Percentiles rank a stretch among this genome's conserved stretches.
phyloP scores from a whole-genome alignment of 768 basidiomycete genomes.

The Erythrobasidium yunnanense region DNA sequence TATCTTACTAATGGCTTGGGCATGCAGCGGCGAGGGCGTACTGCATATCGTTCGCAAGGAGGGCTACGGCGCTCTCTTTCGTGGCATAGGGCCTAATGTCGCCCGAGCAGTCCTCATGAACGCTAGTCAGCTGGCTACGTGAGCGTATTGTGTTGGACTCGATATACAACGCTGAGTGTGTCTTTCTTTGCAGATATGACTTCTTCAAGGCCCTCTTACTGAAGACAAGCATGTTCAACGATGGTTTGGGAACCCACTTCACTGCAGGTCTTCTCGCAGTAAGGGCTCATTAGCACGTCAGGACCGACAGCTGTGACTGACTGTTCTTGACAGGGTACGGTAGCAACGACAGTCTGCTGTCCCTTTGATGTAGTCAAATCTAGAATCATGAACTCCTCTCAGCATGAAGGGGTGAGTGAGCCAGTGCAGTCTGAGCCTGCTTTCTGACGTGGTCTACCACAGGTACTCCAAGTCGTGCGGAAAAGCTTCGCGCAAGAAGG shows the following conservation, averaged over 20 bases:
- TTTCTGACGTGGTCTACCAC: neutral
- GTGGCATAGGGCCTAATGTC: conserved; percentile 35
- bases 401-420: conserved; percentile 2
- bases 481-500: conserved; percentile 35
- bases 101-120: conserved; percentile 37
- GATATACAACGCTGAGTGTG: neutral
- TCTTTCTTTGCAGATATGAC: conserved; percentile 30
- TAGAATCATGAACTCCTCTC: conserved; percentile 36
- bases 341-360: conserved; percentile 37
- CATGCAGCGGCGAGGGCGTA: conserved; percentile 35
- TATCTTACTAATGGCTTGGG: neutral
- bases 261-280: conserved; percentile 35
- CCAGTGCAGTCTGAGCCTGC: neutral
- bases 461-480: conserved; percentile 24
- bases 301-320: neutral
- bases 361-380: conserved; percentile 38
- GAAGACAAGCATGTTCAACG: conserved; percentile 26
- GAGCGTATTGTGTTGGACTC: neutral
- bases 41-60: conserved; percentile 34
- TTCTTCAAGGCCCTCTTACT: conserved; percentile 35
- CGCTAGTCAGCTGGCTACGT: conserved; percentile 36
- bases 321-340: conserved; percentile 26
- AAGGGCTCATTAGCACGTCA: too few relatives aligned
- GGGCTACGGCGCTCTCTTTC: conserved; percentile 31
- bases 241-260: conserved; percentile 36